phyloP scores from a whole-genome alignment of 331 rosid species.

The Malus hybrid region DNA sequence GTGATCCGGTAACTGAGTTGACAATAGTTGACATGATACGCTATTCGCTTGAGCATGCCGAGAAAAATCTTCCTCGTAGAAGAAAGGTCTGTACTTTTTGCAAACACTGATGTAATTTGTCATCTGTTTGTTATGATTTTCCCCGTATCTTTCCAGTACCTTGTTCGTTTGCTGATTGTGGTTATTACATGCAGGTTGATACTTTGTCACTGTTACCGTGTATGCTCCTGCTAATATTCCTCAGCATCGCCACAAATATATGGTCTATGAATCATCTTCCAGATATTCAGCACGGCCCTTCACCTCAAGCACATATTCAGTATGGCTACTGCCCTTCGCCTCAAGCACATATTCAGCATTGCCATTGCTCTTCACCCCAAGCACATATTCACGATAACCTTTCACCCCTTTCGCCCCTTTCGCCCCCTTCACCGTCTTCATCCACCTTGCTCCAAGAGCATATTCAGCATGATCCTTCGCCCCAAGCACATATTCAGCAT shows the following conservation, averaged over 20 bases:
- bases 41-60: conserved; percentile 75
- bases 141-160: neutral
- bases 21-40: conserved; percentile 53
- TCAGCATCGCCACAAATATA: conserved; percentile 27
- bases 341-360: neutral
- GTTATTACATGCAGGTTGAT: conserved; percentile 40
- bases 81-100: conserved; percentile 39
- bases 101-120: neutral
- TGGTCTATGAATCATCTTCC: no score
- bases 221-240: conserved; percentile 30
- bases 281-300: no score
- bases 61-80: conserved; percentile 52
- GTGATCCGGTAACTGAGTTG: conserved; percentile 42
- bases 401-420: no score
- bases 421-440: neutral
- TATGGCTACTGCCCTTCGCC: neutral
- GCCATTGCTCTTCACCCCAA: neutral
- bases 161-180: conserved; percentile 8
- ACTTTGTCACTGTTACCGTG: conserved; percentile 12
- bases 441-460: neutral
- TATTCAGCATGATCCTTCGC: neutral
- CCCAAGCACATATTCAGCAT: neutral
- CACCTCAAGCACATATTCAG: neutral
- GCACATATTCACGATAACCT: neutral
- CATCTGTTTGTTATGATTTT: neutral